phyloP scores from a whole-genome alignment of 2,329 filamentous ascomycete genomes.

The Fusarium sp. region DNA sequence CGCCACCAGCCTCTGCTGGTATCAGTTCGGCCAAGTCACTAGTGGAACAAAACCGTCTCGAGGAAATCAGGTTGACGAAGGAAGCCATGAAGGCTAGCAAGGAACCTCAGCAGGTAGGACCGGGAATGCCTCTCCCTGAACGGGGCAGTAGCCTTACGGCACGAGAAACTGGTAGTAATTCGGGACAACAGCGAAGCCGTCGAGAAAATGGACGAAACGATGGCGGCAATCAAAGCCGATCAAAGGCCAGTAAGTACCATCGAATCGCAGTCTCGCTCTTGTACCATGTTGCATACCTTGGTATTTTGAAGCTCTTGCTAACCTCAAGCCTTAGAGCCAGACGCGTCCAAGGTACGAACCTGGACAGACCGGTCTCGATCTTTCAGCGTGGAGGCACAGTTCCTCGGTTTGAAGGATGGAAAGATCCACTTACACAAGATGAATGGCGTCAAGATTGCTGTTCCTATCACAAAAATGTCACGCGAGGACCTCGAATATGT shows the following conservation, averaged over 20 bases:
- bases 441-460: conserved; percentile 98
- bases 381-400: conserved; percentile 97
- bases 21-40: conserved; percentile 69
- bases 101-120: conserved; percentile 76
- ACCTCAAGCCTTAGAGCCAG: conserved; percentile 73
- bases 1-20: conserved; percentile 64
- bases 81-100: conserved; percentile 78
- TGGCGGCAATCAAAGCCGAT: conserved; percentile 63
- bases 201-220: conserved; percentile 76
- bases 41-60: conserved; percentile 81
- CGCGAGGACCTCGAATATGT: conserved; percentile 95
- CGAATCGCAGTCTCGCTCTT: background rate
- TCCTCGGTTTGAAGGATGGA: conserved; percentile 91
- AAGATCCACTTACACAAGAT: conserved; percentile 98
- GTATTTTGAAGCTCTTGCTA: conserved; percentile 13
- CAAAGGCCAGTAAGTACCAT: conserved; percentile 77
- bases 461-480: conserved; percentile 96
- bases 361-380: conserved; percentile 97
- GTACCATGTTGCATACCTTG: background rate
- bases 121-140: conserved; percentile 79
- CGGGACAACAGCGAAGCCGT: conserved; percentile 76
- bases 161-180: conserved; percentile 75
- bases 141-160: conserved; percentile 82
- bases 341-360: conserved; percentile 83
- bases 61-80: conserved; percentile 87